Conservation (phyloP, 495 filamentous ascomycete species). For the Aspergillus coremiiformis region DNA sequence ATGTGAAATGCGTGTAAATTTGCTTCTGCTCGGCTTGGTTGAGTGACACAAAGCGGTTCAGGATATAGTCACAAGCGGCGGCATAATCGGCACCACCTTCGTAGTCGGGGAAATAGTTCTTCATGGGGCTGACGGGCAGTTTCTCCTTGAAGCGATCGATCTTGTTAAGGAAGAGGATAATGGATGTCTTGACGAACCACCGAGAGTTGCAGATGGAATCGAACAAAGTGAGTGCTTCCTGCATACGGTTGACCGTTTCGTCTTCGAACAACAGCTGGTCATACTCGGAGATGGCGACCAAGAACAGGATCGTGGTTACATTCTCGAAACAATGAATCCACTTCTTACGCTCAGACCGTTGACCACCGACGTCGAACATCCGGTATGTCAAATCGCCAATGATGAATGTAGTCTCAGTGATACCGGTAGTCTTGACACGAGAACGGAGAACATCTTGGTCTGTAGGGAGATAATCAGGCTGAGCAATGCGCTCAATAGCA, state of each 20-base stretch:
- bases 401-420: conserved; percentile 97
- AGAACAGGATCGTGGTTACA: conserved; percentile 95
- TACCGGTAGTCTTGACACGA: conserved; percentile 98
- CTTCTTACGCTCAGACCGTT: conserved; percentile 99
- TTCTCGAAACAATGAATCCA: conserved; percentile 99
- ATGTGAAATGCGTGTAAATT: conserved; percentile 99
- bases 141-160: conserved; percentile 99
- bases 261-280: conserved; percentile 98
- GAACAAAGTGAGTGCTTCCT: conserved; percentile 95
- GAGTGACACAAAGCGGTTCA: conserved; percentile 92
- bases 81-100: conserved; percentile 89
- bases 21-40: conserved; percentile 99
- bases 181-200: conserved; percentile 99
- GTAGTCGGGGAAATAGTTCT: conserved; percentile 99
- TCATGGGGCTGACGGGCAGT: conserved; percentile 97
- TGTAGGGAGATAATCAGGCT: conserved; percentile 89
- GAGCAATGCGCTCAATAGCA: conserved; percentile 84
- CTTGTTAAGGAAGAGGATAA: conserved; percentile 99
- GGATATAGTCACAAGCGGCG: conserved; percentile 91
- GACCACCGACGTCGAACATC: conserved; percentile 99
- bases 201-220: conserved; percentile 99
- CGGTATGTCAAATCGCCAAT: conserved; percentile 96
- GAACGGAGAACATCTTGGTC: conserved; percentile 97
- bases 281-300: conserved; percentile 98
- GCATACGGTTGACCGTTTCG: conserved; percentile 86